Percentiles rank a stretch among this genome's conserved stretches.
phyloP scores from a whole-genome alignment of 2,329 filamentous ascomycete species.

The Cercospora zeae-maydis region DNA sequence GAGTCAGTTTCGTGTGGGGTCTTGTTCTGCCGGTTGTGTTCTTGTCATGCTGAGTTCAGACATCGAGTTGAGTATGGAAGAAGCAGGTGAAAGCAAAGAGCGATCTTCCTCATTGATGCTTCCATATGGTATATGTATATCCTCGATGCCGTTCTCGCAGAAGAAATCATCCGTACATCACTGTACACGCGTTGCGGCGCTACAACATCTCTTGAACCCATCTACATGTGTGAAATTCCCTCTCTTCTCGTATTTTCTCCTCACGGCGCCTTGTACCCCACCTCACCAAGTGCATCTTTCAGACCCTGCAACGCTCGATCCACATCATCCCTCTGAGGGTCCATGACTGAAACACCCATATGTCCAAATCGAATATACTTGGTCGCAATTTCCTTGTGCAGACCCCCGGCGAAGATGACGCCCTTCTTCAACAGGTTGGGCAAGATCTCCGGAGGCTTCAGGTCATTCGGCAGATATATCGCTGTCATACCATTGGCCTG shows the following conservation, averaged over 20 bases:
- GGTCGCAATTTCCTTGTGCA: constrained; percentile 91
- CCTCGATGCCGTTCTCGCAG: background rate
- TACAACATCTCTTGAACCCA: background rate
- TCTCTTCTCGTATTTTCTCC: background rate
- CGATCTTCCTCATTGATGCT: too few species aligned
- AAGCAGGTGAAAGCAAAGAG: too few species aligned
- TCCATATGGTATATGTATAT: background rate
- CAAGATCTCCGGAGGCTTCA: constrained; percentile 77
- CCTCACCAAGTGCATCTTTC: constrained; percentile 69
- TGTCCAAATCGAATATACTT: constrained; percentile 96
- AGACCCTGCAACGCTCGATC: constrained; percentile 78
- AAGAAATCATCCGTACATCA: background rate
- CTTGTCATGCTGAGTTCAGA: too few species aligned
- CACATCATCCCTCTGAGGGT: constrained; percentile 74
- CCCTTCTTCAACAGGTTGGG: constrained; percentile 81
- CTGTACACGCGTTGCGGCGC: background rate
- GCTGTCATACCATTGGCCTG: constrained; percentile 98
- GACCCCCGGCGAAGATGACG: constrained; percentile 88
- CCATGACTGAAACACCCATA: constrained; percentile 92
- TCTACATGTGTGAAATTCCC: background rate
- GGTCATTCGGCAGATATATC: constrained; percentile 83
- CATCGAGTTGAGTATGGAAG: too few species aligned
- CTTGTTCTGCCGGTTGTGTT: too few species aligned
- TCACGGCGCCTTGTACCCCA: constrained; percentile 54
- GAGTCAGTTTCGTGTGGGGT: too few species aligned